These are phyloP conservation scores for Aureobasidium sp. DNA, from an alignment of 2,329 filamentous ascomycete genomes.

Conservation along the genomic window DNA sequence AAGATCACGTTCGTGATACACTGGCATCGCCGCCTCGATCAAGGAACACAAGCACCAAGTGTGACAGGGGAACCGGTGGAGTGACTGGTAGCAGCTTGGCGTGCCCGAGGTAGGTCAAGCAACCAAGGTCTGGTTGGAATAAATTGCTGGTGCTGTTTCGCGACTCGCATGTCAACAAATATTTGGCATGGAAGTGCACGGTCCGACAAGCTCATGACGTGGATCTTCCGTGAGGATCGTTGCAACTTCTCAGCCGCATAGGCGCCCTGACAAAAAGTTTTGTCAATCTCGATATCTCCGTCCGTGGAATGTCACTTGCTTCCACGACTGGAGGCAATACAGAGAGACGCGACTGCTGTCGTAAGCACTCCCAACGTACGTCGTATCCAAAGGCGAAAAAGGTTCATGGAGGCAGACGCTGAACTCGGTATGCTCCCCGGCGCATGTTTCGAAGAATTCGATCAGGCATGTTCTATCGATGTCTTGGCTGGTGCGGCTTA, in stretches of 20 bases:
- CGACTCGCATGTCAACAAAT: not conserved
- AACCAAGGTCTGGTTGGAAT: not conserved
- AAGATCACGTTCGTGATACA: not conserved
- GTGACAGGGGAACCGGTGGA: not conserved
- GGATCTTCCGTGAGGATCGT: not conserved
- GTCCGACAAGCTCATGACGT: conserved; percentile 1
- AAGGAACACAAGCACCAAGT: not conserved
- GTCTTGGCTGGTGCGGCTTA: not conserved
- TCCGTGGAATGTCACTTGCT: not conserved
- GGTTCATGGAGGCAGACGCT: not conserved
- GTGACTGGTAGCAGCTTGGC: not conserved
- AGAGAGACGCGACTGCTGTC: not conserved
- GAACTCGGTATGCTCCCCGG: not conserved
- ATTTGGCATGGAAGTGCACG: not conserved
- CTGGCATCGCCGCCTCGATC: not conserved
- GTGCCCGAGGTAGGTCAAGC: not conserved
- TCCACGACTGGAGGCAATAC: not conserved
- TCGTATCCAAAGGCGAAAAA: not conserved
- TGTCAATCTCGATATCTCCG: not conserved
- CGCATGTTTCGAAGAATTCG: not conserved
- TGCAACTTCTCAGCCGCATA: not conserved
- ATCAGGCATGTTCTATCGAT: not conserved
- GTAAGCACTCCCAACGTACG: not conserved
- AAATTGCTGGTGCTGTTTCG: not conserved
- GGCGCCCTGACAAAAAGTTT: not conserved